A percentile compares a stretch with the other conserved stretches of the same genome.
Evolutionary conservation across 768 basidiomycete genomes (phyloP).

Genomic region (Amanita phalloides): DNA sequence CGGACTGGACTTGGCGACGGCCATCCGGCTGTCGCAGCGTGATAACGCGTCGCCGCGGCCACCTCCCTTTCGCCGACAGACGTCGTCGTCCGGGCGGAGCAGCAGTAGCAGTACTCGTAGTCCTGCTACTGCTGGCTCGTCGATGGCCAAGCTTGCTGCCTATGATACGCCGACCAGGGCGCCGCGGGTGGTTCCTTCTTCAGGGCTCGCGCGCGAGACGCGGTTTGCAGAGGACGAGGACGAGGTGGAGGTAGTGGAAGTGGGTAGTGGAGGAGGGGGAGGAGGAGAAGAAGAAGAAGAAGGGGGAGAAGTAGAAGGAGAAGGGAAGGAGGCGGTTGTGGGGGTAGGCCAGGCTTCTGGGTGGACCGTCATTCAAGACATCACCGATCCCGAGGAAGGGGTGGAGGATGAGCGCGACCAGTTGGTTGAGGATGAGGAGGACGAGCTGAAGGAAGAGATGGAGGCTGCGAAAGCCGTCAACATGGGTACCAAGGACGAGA

Average conservation of each 20-base stretch:
- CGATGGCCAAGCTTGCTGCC: not conserved
- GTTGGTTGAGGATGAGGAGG: not conserved
- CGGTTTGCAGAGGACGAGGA: no score
- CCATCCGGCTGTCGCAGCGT: conserved; percentile 2
- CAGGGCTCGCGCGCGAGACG: no score
- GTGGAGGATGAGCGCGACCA: not conserved
- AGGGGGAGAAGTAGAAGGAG: not conserved
- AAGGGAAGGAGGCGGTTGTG: not conserved
- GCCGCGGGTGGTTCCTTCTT: not conserved
- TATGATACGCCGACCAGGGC: not conserved
- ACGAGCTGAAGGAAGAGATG: not conserved
- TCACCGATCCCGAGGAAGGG: not conserved
- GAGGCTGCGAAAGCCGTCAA: not conserved
- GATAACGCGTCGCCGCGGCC: not conserved
- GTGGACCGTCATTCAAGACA: not conserved
- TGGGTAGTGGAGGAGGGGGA: not conserved
- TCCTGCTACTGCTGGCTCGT: not conserved
- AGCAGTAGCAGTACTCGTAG: not conserved
- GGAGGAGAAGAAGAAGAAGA: not conserved
- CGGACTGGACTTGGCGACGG: conserved; percentile 1
- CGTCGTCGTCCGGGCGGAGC: not conserved
- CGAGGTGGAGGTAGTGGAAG: no score
- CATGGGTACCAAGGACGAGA: not conserved
- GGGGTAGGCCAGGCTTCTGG: not conserved
- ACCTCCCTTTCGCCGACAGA: not conserved